Base-by-base conservation (phyloP, 495 filamentous ascomycete species). In the Cenococcum geophilum region DNA sequence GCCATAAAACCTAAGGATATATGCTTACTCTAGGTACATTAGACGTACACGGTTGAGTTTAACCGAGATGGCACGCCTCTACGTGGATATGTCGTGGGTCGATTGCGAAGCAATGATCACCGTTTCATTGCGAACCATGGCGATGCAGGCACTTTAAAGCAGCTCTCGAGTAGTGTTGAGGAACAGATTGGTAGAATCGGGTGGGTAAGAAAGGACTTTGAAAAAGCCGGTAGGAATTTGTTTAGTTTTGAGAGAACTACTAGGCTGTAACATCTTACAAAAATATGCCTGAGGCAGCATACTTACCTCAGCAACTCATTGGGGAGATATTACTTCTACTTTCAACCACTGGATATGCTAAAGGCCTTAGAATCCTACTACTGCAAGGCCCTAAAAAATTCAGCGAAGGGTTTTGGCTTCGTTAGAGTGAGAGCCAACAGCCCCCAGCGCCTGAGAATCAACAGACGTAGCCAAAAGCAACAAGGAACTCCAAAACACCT, bases 21-120 rank as follows among this genome's bases (percentile, higher is more conserved):
- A 34, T 32, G 1, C 18, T 55, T 34, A 42, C 47, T 32, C 12
- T 27, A 25, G 14, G 10, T 18, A n/a, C 11, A 25, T 16, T 52
- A 83, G 81, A 83, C 81, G 20, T 83, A 83, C 59, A 83, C 81
- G 0, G 76, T 80, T 5, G 74, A 79, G 42, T 83, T 76, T 58
- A 61, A 72, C 27, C 77, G 80, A 2, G 73, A 77, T 55, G 79
- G 79, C 1, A 70, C 55, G 0, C 79, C 79, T 0, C 27, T 59
- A 8, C 63, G 62, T 55, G 80, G 75, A 0, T 75, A 76, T 67
- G 70, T 84, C 5, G 67, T 84, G 0, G 81, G 80, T 0, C 67
- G 80, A 22, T 62, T 84, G 56, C 68, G 62, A 22, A 52, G 64
- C 0, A 77, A 67, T 55, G 72, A 75, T 0, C 70, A 74, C 61